phyloP scores from a whole-genome alignment of 1,284 basidiomycete genomes.

The Cryptococcus sp. region DNA sequence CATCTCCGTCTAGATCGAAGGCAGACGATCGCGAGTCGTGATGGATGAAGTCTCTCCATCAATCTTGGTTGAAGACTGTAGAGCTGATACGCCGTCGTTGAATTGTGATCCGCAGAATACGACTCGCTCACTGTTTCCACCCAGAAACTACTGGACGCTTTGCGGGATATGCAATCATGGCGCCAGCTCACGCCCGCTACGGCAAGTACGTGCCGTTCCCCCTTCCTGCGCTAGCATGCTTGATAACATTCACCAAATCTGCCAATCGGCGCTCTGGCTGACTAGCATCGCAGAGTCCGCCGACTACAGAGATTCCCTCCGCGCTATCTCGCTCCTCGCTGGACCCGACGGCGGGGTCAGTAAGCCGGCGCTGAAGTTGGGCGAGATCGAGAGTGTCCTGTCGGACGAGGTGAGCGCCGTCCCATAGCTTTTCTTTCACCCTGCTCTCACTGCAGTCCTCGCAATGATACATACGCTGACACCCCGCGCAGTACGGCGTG shows the following conservation, averaged over 20 bases:
- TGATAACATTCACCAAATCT: constrained; percentile 2
- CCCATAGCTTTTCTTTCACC: neutral
- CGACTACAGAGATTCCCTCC: constrained; percentile 17
- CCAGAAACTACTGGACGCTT: constrained; percentile 10
- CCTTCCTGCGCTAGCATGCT: neutral
- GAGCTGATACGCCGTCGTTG: neutral
- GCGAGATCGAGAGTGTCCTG: constrained; percentile 33
- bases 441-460: neutral
- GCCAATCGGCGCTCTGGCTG: neutral
- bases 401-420: constrained; percentile 32
- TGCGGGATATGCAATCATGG: constrained; percentile 31
- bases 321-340: constrained; percentile 16
- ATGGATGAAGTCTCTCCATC: neutral
- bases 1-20: neutral
- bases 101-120: constrained; percentile 14
- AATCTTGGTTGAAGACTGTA: neutral
- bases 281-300: constrained; percentile 12
- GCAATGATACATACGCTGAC: neutral
- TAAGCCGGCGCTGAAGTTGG: constrained; percentile 23
- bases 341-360: constrained; percentile 11
- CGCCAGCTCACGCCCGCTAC: constrained; percentile 20
- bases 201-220: constrained; percentile 14
- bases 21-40: neutral
- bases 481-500: constrained; percentile 31
- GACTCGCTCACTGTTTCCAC: constrained; percentile 15